A percentile compares a stretch with the other conserved stretches of the same genome.
Conservation (phyloP, 768 basidiomycete genomes). For the Clathrus columnatus region DNA sequence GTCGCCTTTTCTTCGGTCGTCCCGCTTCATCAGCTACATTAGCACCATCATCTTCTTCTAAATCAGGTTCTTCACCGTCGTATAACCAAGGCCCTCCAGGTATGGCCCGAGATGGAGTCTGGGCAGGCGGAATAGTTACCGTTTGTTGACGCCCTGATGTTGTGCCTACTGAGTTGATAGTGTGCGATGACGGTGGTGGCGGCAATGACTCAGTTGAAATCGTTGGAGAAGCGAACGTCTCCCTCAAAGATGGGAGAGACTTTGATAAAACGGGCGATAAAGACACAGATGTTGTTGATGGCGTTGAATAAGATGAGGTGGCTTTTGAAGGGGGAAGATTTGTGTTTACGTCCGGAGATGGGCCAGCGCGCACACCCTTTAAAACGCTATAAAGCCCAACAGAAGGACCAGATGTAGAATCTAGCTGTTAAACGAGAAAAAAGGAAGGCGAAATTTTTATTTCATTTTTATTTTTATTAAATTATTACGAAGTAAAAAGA, state of each 20-base stretch:
- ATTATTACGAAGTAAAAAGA: too few species aligned
- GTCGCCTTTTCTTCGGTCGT: conserved; percentile 16
- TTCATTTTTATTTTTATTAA: too few species aligned
- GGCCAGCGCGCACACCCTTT: neutral
- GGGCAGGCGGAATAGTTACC: neutral
- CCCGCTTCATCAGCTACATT: neutral
- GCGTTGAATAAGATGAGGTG: neutral
- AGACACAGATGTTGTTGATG: neutral
- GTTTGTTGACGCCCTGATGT: neutral
- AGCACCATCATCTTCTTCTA: neutral
- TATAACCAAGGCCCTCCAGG: neutral
- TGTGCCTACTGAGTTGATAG: too few species aligned
- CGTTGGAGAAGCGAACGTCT: neutral
- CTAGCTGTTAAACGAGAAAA: neutral
- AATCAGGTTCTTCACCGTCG: conserved; percentile 2
- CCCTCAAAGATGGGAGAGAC: neutral
- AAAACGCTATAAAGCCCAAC: neutral
- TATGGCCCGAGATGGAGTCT: neutral
- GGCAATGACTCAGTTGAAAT: neutral
- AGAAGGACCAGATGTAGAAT: neutral
- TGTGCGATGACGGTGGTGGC: neutral
- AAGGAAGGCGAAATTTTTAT: neutral
- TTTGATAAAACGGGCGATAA: neutral
- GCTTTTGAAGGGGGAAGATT: neutral
- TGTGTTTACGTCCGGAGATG: neutral